Evolutionary conservation across 2,329 filamentous ascomycete species (phyloP).

Genomic region (Neonectria neomacrospora): DNA sequence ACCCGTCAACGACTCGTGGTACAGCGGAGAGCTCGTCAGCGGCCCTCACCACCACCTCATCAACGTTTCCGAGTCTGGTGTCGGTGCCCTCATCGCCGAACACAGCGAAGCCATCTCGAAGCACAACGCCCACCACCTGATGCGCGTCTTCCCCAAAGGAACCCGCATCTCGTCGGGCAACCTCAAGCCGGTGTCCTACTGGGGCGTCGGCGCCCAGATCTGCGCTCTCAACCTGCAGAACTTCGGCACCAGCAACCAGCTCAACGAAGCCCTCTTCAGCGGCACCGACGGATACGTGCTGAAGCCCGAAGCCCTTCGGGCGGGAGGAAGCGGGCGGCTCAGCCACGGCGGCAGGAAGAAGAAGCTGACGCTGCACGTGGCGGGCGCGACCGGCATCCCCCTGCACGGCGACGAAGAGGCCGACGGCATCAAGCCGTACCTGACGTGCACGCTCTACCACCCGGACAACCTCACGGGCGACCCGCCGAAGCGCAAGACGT

Average conservation of each 20-base stretch:
- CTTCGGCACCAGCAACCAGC: constrained; percentile 72
- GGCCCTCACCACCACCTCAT: constrained; percentile 73
- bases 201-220: constrained; percentile 75
- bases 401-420: constrained; percentile 61
- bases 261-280: constrained; percentile 75
- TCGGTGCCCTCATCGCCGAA: constrained; percentile 62
- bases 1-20: constrained; percentile 74
- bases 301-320: constrained; percentile 69
- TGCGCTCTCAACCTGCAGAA: constrained; percentile 78
- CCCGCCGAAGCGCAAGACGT: constrained; percentile 70
- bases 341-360: constrained; percentile 59
- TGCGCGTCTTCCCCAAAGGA: constrained; percentile 77
- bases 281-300: constrained; percentile 74
- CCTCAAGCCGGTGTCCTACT: constrained; percentile 71
- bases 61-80: constrained; percentile 74
- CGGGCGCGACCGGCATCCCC: constrained; percentile 71
- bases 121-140: constrained; percentile 74
- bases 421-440: constrained; percentile 69
- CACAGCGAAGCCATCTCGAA: constrained; percentile 59
- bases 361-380: constrained; percentile 67
- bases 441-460: constrained; percentile 73
- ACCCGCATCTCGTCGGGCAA: constrained; percentile 75
- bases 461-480: constrained; percentile 61
- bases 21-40: constrained; percentile 62
- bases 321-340: constrained; percentile 63